Conservation (phyloP, 257 asterid species). For the Solanum raphanifolium region DNA sequence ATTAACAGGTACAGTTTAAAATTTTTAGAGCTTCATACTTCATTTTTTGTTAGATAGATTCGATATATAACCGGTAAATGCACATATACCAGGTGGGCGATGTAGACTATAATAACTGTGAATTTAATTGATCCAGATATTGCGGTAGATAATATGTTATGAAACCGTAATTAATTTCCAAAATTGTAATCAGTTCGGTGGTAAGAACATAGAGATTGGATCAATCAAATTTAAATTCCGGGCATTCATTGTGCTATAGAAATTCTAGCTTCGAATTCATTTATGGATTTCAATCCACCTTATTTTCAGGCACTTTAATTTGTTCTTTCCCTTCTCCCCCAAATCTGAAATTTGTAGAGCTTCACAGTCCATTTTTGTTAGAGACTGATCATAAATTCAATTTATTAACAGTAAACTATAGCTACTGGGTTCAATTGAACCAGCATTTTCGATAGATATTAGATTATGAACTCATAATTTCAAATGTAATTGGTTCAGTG, state of each 20-base stretch:
- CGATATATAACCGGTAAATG: too few relatives aligned
- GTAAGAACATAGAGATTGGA: not conserved
- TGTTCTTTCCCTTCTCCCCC: not conserved
- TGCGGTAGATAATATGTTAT: too few relatives aligned
- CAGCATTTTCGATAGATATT: not conserved
- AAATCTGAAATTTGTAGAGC: not conserved
- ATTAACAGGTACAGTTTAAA: not conserved
- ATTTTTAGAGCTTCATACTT: not conserved
- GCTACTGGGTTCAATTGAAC: not conserved
- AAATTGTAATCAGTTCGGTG: not conserved
- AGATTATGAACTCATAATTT: not conserved
- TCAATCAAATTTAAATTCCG: not conserved
- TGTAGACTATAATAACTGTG: not conserved
- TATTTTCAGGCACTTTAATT: slow-evolving; percentile 26
- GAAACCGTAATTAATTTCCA: not conserved
- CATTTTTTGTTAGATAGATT: not conserved
- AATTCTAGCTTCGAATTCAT: not conserved
- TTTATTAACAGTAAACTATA: not conserved
- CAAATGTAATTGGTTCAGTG: not conserved
- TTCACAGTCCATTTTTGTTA: not conserved
- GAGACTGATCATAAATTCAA: not conserved
- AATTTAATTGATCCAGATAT: not conserved
- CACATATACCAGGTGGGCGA: not conserved
- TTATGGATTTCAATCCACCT: slow-evolving; percentile 28
- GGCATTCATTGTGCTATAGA: not conserved